Evolutionary conservation across 129 eudicot species (phyloP).

Genomic region (Flaveria brownii): DNA sequence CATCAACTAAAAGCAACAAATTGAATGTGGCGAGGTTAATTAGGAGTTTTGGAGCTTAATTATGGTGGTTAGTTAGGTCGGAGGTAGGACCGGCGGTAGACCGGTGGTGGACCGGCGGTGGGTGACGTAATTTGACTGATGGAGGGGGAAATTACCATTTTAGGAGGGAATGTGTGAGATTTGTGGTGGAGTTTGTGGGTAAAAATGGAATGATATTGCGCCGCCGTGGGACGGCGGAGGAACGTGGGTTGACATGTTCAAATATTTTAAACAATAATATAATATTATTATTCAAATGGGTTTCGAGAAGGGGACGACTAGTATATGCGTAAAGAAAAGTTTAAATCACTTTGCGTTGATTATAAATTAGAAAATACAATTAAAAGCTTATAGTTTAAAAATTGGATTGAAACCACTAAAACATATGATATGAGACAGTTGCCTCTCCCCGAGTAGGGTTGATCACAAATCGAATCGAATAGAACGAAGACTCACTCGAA

Average conservation of each 20-base stretch:
- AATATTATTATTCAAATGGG: neutral
- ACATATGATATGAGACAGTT: too few species aligned
- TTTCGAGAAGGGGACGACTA: conserved; percentile 19
- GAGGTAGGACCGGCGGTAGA: neutral
- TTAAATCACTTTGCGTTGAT: too few species aligned
- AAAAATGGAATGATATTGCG: neutral
- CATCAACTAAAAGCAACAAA: neutral
- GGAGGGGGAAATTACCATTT: conserved; percentile 10
- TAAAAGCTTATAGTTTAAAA: too few species aligned
- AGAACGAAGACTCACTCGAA: too few species aligned
- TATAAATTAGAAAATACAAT: too few species aligned
- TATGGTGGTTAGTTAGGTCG: conserved; percentile 9
- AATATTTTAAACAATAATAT: too few species aligned
- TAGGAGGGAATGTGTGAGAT: neutral
- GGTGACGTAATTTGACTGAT: conserved; percentile 24
- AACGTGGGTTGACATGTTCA: neutral
- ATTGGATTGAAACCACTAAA: too few species aligned
- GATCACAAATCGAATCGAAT: too few species aligned
- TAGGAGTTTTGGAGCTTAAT: neutral
- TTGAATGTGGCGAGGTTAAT: neutral
- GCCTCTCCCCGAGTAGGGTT: too few species aligned
- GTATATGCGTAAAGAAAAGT: neutral
- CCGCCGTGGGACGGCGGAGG: conserved; percentile 9
- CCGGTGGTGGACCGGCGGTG: neutral
- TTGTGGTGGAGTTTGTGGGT: conserved; percentile 12